Conservation (phyloP, 148 eudicot genomes). For the Bassia scoparia region DNA sequence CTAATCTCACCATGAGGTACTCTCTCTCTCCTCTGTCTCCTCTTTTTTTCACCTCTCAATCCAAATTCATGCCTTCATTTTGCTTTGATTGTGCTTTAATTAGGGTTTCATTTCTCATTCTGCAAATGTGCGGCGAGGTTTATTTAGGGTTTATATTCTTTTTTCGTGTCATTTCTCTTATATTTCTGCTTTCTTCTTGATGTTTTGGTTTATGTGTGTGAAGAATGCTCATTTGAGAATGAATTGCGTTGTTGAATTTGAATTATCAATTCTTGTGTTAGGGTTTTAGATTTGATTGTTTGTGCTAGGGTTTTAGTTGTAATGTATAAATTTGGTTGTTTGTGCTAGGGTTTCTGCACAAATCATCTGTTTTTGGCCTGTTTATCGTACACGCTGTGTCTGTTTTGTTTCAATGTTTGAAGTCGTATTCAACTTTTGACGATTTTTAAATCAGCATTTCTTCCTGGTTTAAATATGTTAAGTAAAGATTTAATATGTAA, state of each 20-base stretch:
- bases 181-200: too few species aligned
- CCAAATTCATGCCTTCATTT: not conserved
- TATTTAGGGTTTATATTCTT: slow-evolving; percentile 5
- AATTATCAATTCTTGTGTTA: too few species aligned
- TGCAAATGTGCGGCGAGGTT: not conserved
- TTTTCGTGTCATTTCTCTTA: not conserved
- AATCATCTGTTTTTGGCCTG: too few species aligned
- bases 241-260: not conserved
- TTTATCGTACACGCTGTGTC: too few species aligned
- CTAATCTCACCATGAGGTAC: slow-evolving; percentile 22
- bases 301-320: not conserved
- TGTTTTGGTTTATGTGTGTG: not conserved
- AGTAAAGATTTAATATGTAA: not conserved
- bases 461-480: not conserved
- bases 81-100: not conserved
- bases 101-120: not conserved
- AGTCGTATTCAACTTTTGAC: too few species aligned
- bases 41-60: not conserved
- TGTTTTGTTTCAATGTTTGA: too few species aligned
- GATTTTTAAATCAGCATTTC: too few species aligned
- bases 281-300: not conserved
- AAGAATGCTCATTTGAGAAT: not conserved
- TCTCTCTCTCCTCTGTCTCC: not conserved
- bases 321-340: too few species aligned
- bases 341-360: too few species aligned